Evolutionary conservation across 208 protist genomes (phyloP).

Genomic region (Acanthamoeba sp.): DNA sequence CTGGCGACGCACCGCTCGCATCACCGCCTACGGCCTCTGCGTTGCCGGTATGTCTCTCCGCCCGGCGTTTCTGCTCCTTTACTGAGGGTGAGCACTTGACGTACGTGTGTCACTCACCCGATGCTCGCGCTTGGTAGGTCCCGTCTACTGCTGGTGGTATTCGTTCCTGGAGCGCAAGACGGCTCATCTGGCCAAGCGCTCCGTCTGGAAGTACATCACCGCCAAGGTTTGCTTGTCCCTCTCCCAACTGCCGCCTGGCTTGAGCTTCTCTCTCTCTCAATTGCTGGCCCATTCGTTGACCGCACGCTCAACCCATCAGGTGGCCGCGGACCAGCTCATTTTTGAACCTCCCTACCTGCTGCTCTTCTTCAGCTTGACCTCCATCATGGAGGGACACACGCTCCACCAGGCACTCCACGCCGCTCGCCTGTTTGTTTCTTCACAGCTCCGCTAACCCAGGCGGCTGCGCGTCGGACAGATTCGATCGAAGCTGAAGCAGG

Average conservation of each 20-base stretch:
- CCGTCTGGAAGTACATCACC: constrained; percentile 47
- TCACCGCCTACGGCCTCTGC: constrained; percentile 58
- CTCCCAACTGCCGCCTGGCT: too few relatives aligned
- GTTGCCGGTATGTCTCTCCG: constrained; percentile 37
- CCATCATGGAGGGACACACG: constrained; percentile 61
- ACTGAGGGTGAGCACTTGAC: too few relatives aligned
- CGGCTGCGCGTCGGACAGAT: constrained; percentile 23
- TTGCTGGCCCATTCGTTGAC: too few relatives aligned
- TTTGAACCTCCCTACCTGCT: constrained; percentile 60
- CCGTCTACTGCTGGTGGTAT: constrained; percentile 72
- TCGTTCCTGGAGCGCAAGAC: constrained; percentile 65
- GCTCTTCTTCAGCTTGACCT: constrained; percentile 58
- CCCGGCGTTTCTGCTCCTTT: neutral
- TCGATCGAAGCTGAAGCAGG: constrained; percentile 57
- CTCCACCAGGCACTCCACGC: constrained; percentile 34
- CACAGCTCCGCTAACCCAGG: too few relatives aligned
- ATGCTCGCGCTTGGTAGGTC: constrained; percentile 1
- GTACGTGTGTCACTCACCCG: neutral
- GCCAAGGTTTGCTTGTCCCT: constrained; percentile 35
- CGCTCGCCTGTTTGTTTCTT: neutral
- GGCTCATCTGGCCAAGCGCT: constrained; percentile 30
- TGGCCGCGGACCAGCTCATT: constrained; percentile 60
- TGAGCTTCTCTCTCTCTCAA: too few relatives aligned
- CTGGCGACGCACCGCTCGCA: constrained; percentile 44
- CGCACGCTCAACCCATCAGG: too few relatives aligned